Evolutionary conservation across 2,329 filamentous ascomycete genomes (phyloP), one percentile per base, ranked within the genome.

Genomic region (Nothomitra cinnamomea): DNA sequence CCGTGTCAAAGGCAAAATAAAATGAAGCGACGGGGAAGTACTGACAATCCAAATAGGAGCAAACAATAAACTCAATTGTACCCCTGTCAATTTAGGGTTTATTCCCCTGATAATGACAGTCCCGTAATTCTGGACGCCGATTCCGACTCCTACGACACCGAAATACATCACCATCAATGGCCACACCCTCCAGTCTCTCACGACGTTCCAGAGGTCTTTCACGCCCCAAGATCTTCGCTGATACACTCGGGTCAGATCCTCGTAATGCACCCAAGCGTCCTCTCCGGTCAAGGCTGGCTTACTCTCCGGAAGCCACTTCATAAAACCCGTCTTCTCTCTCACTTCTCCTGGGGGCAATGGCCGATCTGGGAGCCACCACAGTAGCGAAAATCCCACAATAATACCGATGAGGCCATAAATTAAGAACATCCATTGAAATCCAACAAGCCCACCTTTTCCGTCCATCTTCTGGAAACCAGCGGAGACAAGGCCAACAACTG

Each of bases 401-500:
- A 89, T 72, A 1, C 80, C 85, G 52, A 87, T 75, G 8, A 94
- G 70, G 1, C 88, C 88, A 61, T 89, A 95, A 19, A 95, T 68
- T 48, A 95, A 74, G 63, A 95, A 94, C 88, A 95, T 95, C 85
- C 85, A 92, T 58, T 85, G 82, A 63, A 87, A 90, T 2, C 88
- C 88, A 2, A 87, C 83, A 0, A 94, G 73, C 0, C 86, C 87
- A 2, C 77, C 74, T 0, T 75, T 62, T 0, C 85, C 86, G 61
- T 95, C 87, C 85, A 95, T 94, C 62, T 90, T 72, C 66, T 95
- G 88, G 63, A 95, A 94, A 0, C 87, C 88, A 0, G 88, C 88
- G 8, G 87, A 94, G 3, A 94, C 88, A 2, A 95, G 75, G 1
- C 88, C 87, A 1, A 94, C 88, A 0, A 94, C 87, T 0, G 88